phyloP scores from a whole-genome alignment of 345 rosid genomes.

The Turritis glabra region DNA sequence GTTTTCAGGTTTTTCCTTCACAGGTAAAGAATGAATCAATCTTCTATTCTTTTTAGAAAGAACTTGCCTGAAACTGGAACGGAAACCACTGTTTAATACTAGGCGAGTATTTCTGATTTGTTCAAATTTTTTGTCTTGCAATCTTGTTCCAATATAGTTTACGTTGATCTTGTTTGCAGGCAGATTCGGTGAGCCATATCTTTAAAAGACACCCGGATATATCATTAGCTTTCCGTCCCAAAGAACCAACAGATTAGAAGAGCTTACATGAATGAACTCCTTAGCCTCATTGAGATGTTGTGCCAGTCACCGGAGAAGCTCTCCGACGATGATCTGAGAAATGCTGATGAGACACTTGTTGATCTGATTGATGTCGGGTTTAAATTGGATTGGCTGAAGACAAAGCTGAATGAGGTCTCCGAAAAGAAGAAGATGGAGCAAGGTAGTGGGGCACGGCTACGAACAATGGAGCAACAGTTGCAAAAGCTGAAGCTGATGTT shows the following conservation, averaged over 20 bases:
- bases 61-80: too few species aligned
- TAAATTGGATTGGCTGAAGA: constrained; percentile 6
- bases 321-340: neutral
- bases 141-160: too few species aligned
- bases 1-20: constrained; percentile 14
- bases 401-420: neutral
- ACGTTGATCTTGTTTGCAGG: too few species aligned
- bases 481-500: neutral
- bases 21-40: neutral
- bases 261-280: neutral
- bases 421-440: neutral
- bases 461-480: neutral
- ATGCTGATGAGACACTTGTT: neutral
- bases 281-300: neutral
- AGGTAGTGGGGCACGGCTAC: neutral
- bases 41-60: too few species aligned
- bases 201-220: too few species aligned
- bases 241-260: too few species aligned
- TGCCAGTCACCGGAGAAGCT: constrained; percentile 10
- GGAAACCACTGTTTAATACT: too few species aligned
- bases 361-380: neutral
- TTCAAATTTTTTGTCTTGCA: too few species aligned
- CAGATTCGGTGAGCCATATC: too few species aligned
- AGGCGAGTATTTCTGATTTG: too few species aligned
- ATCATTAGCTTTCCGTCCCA: too few species aligned